phyloP scores from a whole-genome alignment of 352 stramenopile species.

The Globisporangium canariense region DNA sequence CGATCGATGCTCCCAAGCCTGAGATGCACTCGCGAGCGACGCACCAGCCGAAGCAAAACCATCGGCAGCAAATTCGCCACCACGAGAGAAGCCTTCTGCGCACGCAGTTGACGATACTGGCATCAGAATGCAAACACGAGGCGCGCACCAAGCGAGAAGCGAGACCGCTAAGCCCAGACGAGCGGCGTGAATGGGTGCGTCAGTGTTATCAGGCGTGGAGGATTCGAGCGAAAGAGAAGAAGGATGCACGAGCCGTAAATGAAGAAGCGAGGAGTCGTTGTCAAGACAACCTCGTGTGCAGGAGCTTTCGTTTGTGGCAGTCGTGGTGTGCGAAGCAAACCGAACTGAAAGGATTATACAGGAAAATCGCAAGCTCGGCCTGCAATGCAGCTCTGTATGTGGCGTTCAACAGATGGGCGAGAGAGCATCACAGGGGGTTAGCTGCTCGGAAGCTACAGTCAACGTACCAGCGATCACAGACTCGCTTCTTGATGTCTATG shows the following conservation, averaged over 20 bases:
- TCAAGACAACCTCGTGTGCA: neutral
- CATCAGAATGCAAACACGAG: neutral
- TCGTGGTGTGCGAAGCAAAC: neutral
- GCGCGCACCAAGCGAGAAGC: neutral
- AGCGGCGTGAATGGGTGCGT: neutral
- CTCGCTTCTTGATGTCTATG: neutral
- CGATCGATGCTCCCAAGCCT: neutral
- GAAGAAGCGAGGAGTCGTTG: neutral
- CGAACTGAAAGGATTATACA: neutral
- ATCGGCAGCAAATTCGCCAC: neutral
- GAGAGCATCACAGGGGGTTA: neutral
- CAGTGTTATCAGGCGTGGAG: neutral
- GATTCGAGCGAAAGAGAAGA: neutral
- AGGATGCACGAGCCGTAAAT: neutral
- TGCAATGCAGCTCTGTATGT: neutral
- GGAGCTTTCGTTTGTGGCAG: neutral
- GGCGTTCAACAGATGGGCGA: neutral
- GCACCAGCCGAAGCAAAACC: neutral
- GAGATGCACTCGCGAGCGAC: neutral
- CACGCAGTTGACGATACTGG: constrained; percentile 7
- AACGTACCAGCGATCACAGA: neutral
- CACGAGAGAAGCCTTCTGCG: constrained; percentile 1
- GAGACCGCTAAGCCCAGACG: neutral
- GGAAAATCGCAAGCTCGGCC: neutral
- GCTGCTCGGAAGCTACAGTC: neutral